Percentiles rank a stretch among this genome's conserved stretches.
These are phyloP conservation scores for Hylodesmum podocarpum DNA, from an alignment of 306 rosid genomes.

Conservation along the genomic window DNA sequence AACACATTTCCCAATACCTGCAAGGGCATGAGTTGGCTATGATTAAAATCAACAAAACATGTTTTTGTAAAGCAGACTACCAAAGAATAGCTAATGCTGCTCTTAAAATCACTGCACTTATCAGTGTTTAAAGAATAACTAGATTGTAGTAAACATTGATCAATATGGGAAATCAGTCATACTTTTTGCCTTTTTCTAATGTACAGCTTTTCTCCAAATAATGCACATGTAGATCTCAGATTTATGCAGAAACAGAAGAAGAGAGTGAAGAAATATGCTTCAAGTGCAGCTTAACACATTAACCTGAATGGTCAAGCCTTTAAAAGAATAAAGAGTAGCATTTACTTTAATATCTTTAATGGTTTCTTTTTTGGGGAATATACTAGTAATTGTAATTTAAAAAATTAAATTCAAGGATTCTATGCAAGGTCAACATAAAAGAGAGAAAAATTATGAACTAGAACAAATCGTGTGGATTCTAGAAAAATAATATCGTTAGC, in stretches of 20 bases:
- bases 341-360: not conserved
- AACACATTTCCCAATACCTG: slow-evolving; percentile 29
- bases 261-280: not conserved
- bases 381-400: not conserved
- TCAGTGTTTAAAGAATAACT: not conserved
- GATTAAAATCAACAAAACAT: slow-evolving; percentile 22
- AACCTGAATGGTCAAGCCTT: not conserved
- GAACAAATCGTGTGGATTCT: not conserved
- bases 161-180: not conserved
- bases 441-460: not conserved
- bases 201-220: slow-evolving; percentile 14
- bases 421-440: not conserved
- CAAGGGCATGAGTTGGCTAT: slow-evolving; percentile 18
- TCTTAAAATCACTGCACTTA: not conserved
- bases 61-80: slow-evolving; percentile 3
- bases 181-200: not conserved
- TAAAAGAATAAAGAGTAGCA: not conserved
- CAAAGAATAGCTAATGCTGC: not conserved
- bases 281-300: slow-evolving; percentile 10
- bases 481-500: not conserved
- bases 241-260: not conserved
- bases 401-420: not conserved
- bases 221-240: not conserved
- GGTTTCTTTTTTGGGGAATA: no score
- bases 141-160: not conserved